Conservation (phyloP, 257 asterid genomes). For the Gentiana dahurica region DNA sequence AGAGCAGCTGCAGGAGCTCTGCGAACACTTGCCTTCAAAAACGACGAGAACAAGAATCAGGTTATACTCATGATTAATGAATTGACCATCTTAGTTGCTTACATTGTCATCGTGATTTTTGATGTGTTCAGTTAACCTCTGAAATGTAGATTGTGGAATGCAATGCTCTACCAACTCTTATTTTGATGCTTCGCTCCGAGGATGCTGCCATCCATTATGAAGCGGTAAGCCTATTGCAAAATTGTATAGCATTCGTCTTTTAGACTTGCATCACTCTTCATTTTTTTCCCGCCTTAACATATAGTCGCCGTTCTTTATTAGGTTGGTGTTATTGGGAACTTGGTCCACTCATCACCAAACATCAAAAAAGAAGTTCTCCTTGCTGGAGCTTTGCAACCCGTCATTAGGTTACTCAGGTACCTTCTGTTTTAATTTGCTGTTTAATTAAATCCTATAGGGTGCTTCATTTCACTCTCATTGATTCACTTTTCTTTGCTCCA, state of each 20-base stretch:
- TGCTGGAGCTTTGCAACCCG: constrained; percentile 99
- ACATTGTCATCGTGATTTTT: background rate
- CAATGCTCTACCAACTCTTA: constrained; percentile 91
- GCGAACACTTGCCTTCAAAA: constrained; percentile 93
- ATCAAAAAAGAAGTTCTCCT: constrained; percentile 93
- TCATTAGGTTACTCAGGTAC: constrained; percentile 89
- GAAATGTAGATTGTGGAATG: constrained; percentile 84
- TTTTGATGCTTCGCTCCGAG: constrained; percentile 91
- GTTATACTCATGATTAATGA: constrained; percentile 21
- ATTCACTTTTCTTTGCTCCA: constrained; percentile 20
- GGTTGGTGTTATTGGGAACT: constrained; percentile 98
- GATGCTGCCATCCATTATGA: constrained; percentile 96
- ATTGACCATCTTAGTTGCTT: background rate
- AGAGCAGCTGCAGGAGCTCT: constrained; percentile 99
- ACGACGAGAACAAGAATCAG: constrained; percentile 96
- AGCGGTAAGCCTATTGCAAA: constrained; percentile 51
- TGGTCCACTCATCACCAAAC: constrained; percentile 96
- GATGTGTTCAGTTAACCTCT: constrained; percentile 6
- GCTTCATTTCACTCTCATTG: constrained; percentile 11
- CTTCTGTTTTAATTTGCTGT: constrained; percentile 5
- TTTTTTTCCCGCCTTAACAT: background rate
- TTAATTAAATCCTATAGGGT: background rate
- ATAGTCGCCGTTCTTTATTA: constrained; percentile 25
- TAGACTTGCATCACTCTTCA: no score
- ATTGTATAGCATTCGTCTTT: no score